Conservation (phyloP, 1,139 yeast genomes). For the Lodderomyces jiufengensis region DNA sequence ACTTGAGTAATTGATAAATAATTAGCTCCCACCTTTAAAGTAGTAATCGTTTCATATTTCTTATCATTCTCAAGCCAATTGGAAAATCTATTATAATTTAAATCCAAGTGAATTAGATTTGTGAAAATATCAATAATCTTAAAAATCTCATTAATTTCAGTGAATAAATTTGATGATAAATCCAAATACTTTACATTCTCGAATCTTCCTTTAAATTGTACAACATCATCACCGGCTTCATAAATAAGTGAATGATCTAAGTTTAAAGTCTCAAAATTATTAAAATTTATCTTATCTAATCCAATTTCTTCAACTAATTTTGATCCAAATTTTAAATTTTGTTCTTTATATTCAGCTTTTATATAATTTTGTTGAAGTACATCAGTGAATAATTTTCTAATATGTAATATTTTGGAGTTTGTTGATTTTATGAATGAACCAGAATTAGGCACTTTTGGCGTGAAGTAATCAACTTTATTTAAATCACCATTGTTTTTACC, state of each 20-base stretch:
- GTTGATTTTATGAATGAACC: constrained; percentile 67
- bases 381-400: constrained; percentile 33
- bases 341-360: constrained; percentile 19
- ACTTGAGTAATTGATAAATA: constrained; percentile 20
- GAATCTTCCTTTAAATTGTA: constrained; percentile 15
- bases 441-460: constrained; percentile 26
- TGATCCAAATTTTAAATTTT: constrained; percentile 41
- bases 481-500: constrained; percentile 83
- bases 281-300: constrained; percentile 53
- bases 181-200: constrained; percentile 45
- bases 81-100: constrained; percentile 62
- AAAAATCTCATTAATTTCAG: constrained; percentile 36
- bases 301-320: constrained; percentile 65
- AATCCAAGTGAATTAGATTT: constrained; percentile 38
- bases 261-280: constrained; percentile 45
- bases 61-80: no score
- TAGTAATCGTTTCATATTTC: constrained; percentile 4
- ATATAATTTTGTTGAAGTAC: constrained; percentile 49
- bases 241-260: constrained; percentile 38
- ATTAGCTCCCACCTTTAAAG: constrained; percentile 32
- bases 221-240: constrained; percentile 2
- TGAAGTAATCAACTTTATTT: constrained; percentile 60
- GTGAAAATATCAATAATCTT: constrained; percentile 34
- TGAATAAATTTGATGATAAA: constrained; percentile 58
- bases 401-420: constrained; percentile 26